Evolutionary conservation across 805 yeast species (phyloP).

Genomic region (Debaryomyces tyrocola): DNA sequence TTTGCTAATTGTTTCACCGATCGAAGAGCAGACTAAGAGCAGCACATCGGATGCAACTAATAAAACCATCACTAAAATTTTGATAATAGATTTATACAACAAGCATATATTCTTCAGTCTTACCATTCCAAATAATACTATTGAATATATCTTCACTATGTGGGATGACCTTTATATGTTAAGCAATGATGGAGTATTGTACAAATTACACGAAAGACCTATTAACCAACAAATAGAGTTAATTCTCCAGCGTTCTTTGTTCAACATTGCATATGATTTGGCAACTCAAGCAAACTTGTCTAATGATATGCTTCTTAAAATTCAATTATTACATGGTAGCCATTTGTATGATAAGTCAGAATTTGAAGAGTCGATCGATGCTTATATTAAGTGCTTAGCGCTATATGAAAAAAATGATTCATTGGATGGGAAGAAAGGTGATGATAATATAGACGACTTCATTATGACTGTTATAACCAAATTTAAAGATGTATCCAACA

Average conservation of each 20-base stretch:
- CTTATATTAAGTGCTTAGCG: slow-evolving; percentile 54
- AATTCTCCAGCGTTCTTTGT: slow-evolving; percentile 68
- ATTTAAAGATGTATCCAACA: slow-evolving; percentile 75
- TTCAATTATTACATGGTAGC: slow-evolving; percentile 61
- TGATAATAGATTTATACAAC: slow-evolving; percentile 68
- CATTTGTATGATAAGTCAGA: slow-evolving; percentile 66
- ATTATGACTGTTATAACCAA: slow-evolving; percentile 76
- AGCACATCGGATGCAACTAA: slow-evolving; percentile 4
- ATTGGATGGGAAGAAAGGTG: slow-evolving; percentile 7
- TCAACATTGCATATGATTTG: slow-evolving; percentile 67
- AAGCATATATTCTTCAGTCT: slow-evolving; percentile 70
- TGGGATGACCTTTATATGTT: slow-evolving; percentile 62
- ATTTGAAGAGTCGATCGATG: slow-evolving; percentile 67
- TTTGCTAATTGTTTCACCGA: slow-evolving; percentile 58
- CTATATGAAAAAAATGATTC: slow-evolving; percentile 12
- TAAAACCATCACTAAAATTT: slow-evolving; percentile 50
- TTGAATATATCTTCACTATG: slow-evolving; percentile 56
- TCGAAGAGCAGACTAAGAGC: slow-evolving; percentile 10
- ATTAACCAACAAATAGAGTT: slow-evolving; percentile 67
- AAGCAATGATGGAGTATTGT: slow-evolving; percentile 74
- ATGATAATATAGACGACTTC: slow-evolving; percentile 32
- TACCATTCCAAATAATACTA: slow-evolving; percentile 60
- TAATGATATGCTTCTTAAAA: slow-evolving; percentile 26
- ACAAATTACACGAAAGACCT: slow-evolving; percentile 65
- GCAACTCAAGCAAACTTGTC: slow-evolving; percentile 45